Base-by-base conservation (phyloP, 306 rosid species). In the Medicago ruthenica region DNA sequence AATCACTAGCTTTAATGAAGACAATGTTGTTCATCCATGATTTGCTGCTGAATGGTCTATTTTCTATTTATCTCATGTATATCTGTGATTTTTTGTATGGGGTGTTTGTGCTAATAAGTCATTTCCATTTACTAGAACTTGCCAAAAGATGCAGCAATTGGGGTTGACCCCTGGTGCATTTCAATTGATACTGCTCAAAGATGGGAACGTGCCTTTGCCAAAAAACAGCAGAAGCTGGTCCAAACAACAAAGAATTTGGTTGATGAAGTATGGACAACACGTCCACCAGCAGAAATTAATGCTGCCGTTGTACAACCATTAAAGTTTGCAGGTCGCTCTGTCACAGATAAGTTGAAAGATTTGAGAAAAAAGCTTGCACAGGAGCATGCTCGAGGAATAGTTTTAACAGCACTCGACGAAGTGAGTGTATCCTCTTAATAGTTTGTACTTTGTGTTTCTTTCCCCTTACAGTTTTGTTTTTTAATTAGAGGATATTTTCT, bases 101-200 rank as follows among this genome's bases (percentile, higher is more conserved):
- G 47, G 37, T 61, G 42, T 65, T 44, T 51, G 63, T 78, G 64
- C 82, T 82, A 21, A 79, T 3, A 20, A 21, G 40, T 70, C 74
- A 27, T 83, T 77, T 83, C 61, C 14, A 65, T 71, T 24, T 67
- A 12, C 60, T 64, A 96, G 99, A 92, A 92, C 84, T 84, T 96
- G 70, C 89, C 89, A 5, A 83, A 81, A 59, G 89, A 74, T 66
- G 90, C 93, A 9, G 84, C 89, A 58, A 62, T 92, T 79, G 99
- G 99, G 77, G 89, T 96, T 67, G 99, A 96, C 80, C 92, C 97
- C 17, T 96, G 99, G 99, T 90, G 98, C 83, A 81, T 88, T 74
- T 92, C 99, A 39, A 82, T 96, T 41, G 93, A 89, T 79, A 87
- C 96, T 2, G 93, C 98, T 45, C 89, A 89, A 81, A 90, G 81